Evolutionary conservation across 2,329 filamentous ascomycete genomes (phyloP), one percentile per base, ranked within the genome.

Genomic region (Penicillium sp.): DNA sequence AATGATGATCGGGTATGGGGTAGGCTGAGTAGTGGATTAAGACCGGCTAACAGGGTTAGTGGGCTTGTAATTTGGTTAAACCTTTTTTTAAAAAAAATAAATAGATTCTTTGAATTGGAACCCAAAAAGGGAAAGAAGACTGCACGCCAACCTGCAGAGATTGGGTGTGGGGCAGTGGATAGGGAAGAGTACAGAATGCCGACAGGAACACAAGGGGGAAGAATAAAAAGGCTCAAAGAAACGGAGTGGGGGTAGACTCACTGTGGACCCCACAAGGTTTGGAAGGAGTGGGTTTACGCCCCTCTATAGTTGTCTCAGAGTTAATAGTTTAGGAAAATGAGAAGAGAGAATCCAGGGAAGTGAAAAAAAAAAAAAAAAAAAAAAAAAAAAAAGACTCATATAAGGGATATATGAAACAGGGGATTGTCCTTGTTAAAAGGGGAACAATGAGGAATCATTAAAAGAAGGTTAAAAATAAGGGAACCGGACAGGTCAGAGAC

Each of bases 391-490:
- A 33, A 23, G 25, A 15, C 14, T 15, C 29, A 31, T 31, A 37
- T 35, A 35, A 15, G 33, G n/a, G n/a, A 18, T 37, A 46, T 7
- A n/a, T 55, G 54, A 55, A 42, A 44, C 49, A 53, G 31, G 9
- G 44, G 23, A 25, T 5, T 15, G 47, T 52, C 43, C 53, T 20
- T 37, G 29, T 53, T 35, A 61, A 54, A 51, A 47, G 53, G 51
- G 25, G 46, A 41, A 42, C 51, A 54, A 45, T 52, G 53, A 57
- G 61, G 59, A 63, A 58, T 53, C 55, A 63, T 62, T 33, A 58
- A 65, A 67, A 67, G 59, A 66, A 67, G 66, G 65, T 66, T 66
- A 44, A 65, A 67, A 65, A 65, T 40, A 62, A 60, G 55, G 56
- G 55, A 63, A 55, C 50, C 56, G 44, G 52, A 53, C 58, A 64